These are phyloP conservation scores for Cucurbita argyrosperma DNA, from an alignment of 306 rosid species.

Conservation along the genomic window DNA sequence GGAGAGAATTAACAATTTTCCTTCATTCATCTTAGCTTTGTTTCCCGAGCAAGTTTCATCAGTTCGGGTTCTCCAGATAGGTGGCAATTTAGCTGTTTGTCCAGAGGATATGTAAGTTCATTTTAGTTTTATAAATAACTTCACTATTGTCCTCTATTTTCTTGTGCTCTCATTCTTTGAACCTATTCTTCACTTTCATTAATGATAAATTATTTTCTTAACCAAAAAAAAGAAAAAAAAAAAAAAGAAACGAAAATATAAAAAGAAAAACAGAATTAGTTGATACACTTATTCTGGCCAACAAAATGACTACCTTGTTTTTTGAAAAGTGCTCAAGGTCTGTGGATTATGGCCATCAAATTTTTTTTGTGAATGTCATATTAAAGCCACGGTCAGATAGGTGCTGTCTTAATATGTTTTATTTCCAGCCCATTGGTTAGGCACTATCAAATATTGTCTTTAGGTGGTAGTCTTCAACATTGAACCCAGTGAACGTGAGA, in stretches of 20 bases:
- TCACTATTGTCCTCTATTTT: neutral
- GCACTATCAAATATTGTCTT: neutral
- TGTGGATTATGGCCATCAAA: neutral
- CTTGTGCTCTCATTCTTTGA: neutral
- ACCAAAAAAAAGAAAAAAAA: too few species aligned
- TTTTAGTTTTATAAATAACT: neutral
- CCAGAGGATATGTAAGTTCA: conserved; percentile 68
- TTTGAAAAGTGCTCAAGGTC: neutral
- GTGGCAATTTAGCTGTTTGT: conserved; percentile 63
- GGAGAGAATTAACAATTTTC: conserved; percentile 7
- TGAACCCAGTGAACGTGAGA: neutral
- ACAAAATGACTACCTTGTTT: neutral
- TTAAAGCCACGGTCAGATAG: neutral
- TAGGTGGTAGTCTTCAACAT: neutral
- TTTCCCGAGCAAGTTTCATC: conserved; percentile 61
- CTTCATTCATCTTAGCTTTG: conserved; percentile 34
- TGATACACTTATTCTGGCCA: neutral
- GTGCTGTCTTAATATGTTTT: neutral
- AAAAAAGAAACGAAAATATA: too few species aligned
- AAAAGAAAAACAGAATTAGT: too few species aligned
- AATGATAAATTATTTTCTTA: neutral
- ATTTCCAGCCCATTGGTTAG: neutral
- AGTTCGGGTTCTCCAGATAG: conserved; percentile 69
- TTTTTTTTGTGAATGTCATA: neutral
- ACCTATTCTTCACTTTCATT: neutral